These are phyloP conservation scores for Craterostigma plantagineum DNA, from an alignment of 257 asterid genomes.

Conservation along the genomic window DNA sequence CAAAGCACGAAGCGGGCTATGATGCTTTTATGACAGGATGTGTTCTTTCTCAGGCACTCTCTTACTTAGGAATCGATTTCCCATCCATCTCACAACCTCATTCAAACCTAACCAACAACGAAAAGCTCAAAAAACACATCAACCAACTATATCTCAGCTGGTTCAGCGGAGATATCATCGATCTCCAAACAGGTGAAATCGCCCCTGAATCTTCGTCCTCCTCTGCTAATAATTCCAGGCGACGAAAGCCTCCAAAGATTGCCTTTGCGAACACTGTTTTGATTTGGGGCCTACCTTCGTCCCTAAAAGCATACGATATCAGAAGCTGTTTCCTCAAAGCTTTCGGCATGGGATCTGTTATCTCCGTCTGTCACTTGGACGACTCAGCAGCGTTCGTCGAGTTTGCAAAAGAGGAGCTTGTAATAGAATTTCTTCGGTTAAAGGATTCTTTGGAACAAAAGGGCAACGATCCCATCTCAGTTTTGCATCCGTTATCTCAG, in stretches of 20 bases:
- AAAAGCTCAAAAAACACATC: conserved; percentile 52
- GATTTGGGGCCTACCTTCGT: conserved; percentile 52
- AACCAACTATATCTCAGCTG: conserved; percentile 79
- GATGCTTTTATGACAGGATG: conserved; percentile 98
- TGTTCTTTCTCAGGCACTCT: conserved; percentile 72
- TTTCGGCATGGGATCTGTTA: conserved; percentile 36
- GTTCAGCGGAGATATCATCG: conserved; percentile 43
- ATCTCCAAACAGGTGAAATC: conserved; percentile 36
- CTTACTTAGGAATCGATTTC: conserved; percentile 39
- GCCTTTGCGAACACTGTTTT: conserved; percentile 34
- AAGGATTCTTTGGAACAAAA: conserved; percentile 30
- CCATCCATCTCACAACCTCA: conserved; percentile 5
- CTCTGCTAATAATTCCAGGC: conserved; percentile 12
- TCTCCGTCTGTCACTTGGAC: conserved; percentile 40
- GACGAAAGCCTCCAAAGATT: conserved; percentile 11
- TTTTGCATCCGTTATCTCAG: conserved; percentile 57
- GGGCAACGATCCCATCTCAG: conserved; percentile 31
- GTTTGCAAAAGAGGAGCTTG: conserved; percentile 38
- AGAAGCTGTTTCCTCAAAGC: conserved; percentile 33
- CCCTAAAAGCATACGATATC: conserved; percentile 33
- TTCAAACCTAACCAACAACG: conserved; percentile 16
- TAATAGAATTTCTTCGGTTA: conserved; percentile 36
- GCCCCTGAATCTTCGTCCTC: conserved; percentile 17
- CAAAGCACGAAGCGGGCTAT: conserved; percentile 97
- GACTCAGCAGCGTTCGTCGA: conserved; percentile 56